These are phyloP conservation scores for Pouteria campechiana DNA, from an alignment of 179 eudicot species.

Conservation along the genomic window DNA sequence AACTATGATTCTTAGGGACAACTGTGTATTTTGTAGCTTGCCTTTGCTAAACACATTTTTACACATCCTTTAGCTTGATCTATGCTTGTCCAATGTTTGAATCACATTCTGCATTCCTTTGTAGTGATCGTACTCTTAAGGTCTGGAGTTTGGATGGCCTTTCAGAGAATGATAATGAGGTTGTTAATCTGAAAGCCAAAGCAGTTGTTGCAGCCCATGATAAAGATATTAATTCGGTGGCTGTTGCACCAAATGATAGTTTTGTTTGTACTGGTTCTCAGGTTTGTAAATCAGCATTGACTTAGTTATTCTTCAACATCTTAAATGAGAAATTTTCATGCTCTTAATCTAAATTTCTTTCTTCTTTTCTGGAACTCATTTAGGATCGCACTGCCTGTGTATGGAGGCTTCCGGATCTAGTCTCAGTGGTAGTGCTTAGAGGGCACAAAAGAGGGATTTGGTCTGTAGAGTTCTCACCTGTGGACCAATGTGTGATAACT, in stretches of 20 bases:
- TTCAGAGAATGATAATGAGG: conserved; percentile 26
- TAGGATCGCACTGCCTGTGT: conserved; percentile 94
- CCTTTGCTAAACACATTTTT: too few species aligned
- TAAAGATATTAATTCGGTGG: conserved; percentile 85
- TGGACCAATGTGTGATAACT: conserved; percentile 86
- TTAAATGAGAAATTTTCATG: background rate
- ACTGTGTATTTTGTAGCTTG: too few species aligned
- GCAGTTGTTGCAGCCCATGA: conserved; percentile 90
- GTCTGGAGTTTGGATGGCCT: conserved; percentile 76
- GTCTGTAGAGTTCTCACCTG: conserved; percentile 96
- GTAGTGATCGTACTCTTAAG: conserved; percentile 78
- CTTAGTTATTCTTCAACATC: background rate
- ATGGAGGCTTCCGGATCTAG: conserved; percentile 89
- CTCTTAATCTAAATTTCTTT: too few species aligned
- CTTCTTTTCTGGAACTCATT: conserved; percentile 1
- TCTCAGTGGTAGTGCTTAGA: conserved; percentile 49
- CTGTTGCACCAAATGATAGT: conserved; percentile 84
- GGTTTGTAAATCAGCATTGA: conserved; percentile 29
- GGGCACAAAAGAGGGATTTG: conserved; percentile 96
- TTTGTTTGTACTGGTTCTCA: conserved; percentile 93
- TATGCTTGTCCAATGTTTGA: background rate
- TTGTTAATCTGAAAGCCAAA: conserved; percentile 56
- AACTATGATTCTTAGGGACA: too few species aligned
- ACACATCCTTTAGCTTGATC: background rate
- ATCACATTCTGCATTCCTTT: too few species aligned